phyloP scores from a whole-genome alignment of 2,329 filamentous ascomycete species.

The Blumeria graminis region DNA sequence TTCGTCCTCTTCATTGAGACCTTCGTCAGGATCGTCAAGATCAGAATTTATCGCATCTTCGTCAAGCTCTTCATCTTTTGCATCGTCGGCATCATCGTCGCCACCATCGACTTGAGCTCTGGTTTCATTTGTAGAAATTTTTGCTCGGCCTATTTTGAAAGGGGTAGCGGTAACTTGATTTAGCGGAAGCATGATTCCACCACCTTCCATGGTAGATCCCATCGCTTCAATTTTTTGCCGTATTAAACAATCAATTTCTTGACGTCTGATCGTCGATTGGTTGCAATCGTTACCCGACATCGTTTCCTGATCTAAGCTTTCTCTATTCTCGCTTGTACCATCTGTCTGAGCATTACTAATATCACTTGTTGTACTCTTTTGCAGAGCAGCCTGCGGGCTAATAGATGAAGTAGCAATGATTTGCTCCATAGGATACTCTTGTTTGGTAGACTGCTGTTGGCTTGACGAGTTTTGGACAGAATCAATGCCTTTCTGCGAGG shows the following conservation, averaged over 20 bases:
- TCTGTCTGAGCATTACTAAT: slow-evolving; percentile 43
- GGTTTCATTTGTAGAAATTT: slow-evolving; percentile 6
- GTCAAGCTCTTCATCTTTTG: slow-evolving; percentile 36
- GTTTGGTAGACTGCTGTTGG: slow-evolving; percentile 4
- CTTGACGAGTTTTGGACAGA: neutral
- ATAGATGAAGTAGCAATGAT: slow-evolving; percentile 14
- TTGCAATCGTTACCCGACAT: too few relatives aligned
- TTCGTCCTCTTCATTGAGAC: slow-evolving; percentile 60
- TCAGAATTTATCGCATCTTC: slow-evolving; percentile 98
- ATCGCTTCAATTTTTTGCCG: slow-evolving; percentile 41
- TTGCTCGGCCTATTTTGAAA: neutral
- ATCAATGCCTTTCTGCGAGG: slow-evolving; percentile 5
- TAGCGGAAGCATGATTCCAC: slow-evolving; percentile 51
- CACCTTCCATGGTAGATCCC: slow-evolving; percentile 47
- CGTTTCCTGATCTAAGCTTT: slow-evolving; percentile 13
- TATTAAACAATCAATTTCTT: slow-evolving; percentile 44
- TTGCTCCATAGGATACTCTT: slow-evolving; percentile 10
- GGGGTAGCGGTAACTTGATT: slow-evolving; percentile 9
- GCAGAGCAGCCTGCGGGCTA: slow-evolving; percentile 13
- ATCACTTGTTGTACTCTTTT: slow-evolving; percentile 16
- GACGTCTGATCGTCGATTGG: slow-evolving; percentile 13
- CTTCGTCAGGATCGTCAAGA: slow-evolving; percentile 81
- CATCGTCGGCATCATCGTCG: slow-evolving; percentile 29
- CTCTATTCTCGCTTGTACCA: slow-evolving; percentile 36
- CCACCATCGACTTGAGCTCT: slow-evolving; percentile 30